Base-by-base conservation (phyloP, 768 basidiomycete genomes). In the Amyloporia xantha region DNA sequence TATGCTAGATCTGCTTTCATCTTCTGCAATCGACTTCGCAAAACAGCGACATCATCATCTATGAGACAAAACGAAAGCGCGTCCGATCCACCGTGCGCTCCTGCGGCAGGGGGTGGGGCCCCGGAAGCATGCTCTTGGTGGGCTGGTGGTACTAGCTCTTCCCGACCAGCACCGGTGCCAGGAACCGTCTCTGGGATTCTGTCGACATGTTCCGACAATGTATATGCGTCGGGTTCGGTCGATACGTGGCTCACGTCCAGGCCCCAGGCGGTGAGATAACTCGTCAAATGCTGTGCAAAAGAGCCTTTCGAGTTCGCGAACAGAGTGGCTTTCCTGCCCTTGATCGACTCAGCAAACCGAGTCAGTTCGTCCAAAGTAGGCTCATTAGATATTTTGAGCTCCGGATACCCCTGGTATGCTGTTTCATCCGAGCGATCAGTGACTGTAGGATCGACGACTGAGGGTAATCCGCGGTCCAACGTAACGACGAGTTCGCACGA, bases 221-320 rank as follows among this genome's bases (percentile, higher is more conserved):
- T 63, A 44, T 86, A 81, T 2, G 65, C 64, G 19, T 75, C 77
- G 10, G 74, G 72, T 44, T 83, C 81, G 1, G 77, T 71, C 6
- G 84, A 81, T 38, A 83, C 73, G 67, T 93, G 91, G 44, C 79
- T 83, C 37, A 97, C 84, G 59, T 95, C 91, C 83, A 97, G 78
- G 11, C 94, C 93, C 95, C 95, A 98, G 4, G 87, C 79, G 19
- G 88, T 89, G 50, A 99, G 75, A 66, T 95, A 96, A 56, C 86
- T 87, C 21, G 93, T 93, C 28, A 99, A 72, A 65, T 96, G 91
- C 44, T 86, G 88, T 0, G 93, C 94, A 60, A 97, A 99, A 2
- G 84, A 79, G 35, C 90, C 89, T 54, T 78, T 81, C n/a, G 91
- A 78, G 59, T 81, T 84, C 5, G 95, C 91, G 60, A 94, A 88